Percentiles rank a stretch among this genome's conserved stretches.
Conservation (phyloP, 108 stramenopile genomes). For the Pseudonitzschia delicatissima region DNA sequence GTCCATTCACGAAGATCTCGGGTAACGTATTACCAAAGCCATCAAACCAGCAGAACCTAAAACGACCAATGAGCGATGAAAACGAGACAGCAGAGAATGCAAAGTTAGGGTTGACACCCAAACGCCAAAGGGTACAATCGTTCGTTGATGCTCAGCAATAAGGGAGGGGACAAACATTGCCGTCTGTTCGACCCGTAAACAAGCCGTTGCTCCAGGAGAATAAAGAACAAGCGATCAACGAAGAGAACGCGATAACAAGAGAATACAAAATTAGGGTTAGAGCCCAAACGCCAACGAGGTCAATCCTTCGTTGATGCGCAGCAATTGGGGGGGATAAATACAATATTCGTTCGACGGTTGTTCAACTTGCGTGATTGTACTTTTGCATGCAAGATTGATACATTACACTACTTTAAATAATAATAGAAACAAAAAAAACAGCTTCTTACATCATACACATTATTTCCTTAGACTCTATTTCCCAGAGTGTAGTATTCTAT, state of each 20-base stretch:
- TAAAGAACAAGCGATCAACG: too few relatives aligned
- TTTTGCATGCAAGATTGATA: too few relatives aligned
- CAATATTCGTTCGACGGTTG: too few relatives aligned
- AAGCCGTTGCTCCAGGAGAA: too few relatives aligned
- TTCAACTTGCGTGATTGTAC: background rate
- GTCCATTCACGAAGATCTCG: conserved; percentile 17
- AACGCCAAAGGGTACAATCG: conserved; percentile 22
- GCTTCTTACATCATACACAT: background rate
- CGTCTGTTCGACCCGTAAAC: too few relatives aligned
- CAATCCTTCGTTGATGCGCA: too few relatives aligned
- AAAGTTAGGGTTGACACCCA: conserved; percentile 6
- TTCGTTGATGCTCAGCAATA: conserved; percentile 3
- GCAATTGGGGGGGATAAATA: too few relatives aligned
- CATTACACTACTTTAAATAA: background rate
- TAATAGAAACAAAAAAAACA: background rate
- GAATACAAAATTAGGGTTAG: too few relatives aligned
- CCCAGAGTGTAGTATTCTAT: background rate
- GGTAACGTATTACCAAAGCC: conserved; percentile 22
- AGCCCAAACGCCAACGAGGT: too few relatives aligned
- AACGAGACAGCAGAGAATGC: conserved; percentile 10
- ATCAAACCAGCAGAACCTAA: conserved; percentile 5
- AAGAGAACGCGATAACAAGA: too few relatives aligned
- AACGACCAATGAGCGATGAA: conserved; percentile 5
- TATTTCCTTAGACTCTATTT: background rate
- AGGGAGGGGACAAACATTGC: background rate